These are phyloP conservation scores for Pestalotiopsis sp. DNA, from an alignment of 2,329 filamentous ascomycete genomes.

Conservation along the genomic window DNA sequence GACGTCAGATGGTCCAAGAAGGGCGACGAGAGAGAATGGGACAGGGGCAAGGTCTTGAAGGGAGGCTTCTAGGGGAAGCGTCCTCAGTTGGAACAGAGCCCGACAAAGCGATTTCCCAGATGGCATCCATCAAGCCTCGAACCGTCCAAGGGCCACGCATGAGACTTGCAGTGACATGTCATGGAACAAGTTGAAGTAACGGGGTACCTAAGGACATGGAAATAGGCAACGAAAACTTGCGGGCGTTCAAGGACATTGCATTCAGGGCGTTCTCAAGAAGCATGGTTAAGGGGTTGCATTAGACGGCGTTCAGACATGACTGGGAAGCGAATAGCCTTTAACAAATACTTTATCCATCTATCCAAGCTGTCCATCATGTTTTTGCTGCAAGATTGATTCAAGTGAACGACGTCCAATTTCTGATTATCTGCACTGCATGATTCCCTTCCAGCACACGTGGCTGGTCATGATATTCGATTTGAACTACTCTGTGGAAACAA, in stretches of 20 bases:
- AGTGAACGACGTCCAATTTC: no score
- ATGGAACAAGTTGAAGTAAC: not conserved
- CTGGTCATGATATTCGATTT: no score
- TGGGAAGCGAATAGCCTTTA: not conserved
- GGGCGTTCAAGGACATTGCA: not conserved
- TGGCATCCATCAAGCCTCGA: not conserved
- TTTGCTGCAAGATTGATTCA: not conserved
- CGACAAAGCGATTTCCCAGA: not conserved
- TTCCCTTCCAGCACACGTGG: no score
- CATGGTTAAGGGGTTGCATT: not conserved
- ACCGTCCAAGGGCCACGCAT: not conserved
- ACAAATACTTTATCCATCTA: not conserved
- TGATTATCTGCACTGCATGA: no score
- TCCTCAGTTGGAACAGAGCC: not conserved
- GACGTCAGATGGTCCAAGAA: slow-evolving; percentile 71
- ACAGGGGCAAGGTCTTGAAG: slow-evolving; percentile 47
- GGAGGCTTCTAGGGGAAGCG: slow-evolving; percentile 9
- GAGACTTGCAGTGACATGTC: not conserved
- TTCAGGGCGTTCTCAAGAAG: not conserved
- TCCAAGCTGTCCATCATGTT: not conserved
- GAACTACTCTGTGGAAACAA: no score
- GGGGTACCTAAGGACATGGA: not conserved
- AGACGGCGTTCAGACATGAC: not conserved
- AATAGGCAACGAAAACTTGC: not conserved
- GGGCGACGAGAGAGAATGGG: slow-evolving; percentile 66